These are phyloP conservation scores for Hypomontagnella monticulosa DNA, from an alignment of 495 filamentous ascomycete genomes.

Conservation along the genomic window DNA sequence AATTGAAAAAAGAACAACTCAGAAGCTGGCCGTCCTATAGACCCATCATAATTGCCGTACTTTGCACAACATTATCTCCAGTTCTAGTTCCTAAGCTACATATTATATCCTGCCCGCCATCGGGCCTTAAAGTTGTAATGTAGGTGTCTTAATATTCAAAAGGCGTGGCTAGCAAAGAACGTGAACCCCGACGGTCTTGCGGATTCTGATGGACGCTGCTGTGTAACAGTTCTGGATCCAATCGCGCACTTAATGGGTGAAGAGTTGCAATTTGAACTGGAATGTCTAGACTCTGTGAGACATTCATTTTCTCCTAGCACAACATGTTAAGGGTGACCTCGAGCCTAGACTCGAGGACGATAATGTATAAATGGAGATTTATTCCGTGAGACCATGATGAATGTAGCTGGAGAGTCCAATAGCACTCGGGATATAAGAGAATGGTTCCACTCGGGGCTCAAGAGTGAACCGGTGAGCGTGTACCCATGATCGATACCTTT, in stretches of 20 bases:
- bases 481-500: not conserved
- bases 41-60: not conserved
- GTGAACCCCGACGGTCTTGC: constrained; percentile 1
- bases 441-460: not conserved
- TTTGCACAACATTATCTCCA: constrained; percentile 33
- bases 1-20: constrained; percentile 14
- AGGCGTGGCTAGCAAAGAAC: constrained; percentile 1
- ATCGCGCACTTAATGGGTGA: not conserved
- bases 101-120: not conserved
- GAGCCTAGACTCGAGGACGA: not conserved
- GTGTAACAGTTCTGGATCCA: not conserved
- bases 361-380: not conserved
- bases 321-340: not conserved
- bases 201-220: constrained; percentile 3
- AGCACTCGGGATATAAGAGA: not conserved
- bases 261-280: not conserved
- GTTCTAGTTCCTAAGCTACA: constrained; percentile 27
- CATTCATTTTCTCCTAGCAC: not conserved
- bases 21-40: not conserved
- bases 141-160: constrained; percentile 4
- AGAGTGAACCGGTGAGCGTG: not conserved
- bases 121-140: constrained; percentile 5
- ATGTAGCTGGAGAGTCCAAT: not conserved
- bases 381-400: constrained; percentile 17
- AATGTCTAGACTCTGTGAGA: constrained; percentile 6